These are phyloP conservation scores for Excoecaria agallocha DNA, from an alignment of 345 rosid species.

Conservation along the genomic window DNA sequence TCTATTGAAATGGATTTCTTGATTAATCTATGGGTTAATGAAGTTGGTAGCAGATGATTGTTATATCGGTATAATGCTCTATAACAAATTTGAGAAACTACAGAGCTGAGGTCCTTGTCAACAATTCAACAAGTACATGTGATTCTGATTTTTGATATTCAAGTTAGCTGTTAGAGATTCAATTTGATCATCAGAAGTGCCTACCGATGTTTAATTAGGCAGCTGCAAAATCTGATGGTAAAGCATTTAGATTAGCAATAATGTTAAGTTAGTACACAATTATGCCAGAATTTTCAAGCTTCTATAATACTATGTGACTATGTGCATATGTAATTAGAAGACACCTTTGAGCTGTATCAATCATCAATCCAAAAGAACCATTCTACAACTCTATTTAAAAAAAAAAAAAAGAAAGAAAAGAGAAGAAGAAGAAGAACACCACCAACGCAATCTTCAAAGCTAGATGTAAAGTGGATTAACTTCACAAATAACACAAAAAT, in stretches of 20 bases:
- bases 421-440: no score
- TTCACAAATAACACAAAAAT: not conserved
- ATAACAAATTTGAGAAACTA: not conserved
- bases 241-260: not conserved
- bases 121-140: no score
- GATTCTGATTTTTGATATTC: not conserved
- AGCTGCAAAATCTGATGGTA: not conserved
- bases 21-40: no score
- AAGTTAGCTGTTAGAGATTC: no score
- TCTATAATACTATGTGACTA: not conserved
- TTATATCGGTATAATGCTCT: not conserved
- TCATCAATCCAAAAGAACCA: not conserved
- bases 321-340: not conserved
- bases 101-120: not conserved
- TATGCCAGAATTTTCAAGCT: not conserved
- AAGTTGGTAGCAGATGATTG: not conserved
- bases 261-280: not conserved
- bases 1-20: no score
- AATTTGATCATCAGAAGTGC: not conserved
- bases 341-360: not conserved
- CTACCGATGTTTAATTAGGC: not conserved
- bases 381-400: not conserved
- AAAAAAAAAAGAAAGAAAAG: no score
- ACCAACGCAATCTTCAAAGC: not conserved
- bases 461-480: not conserved